Conservation (phyloP, 495 filamentous ascomycete species). For the Gamarada debralockiae region DNA sequence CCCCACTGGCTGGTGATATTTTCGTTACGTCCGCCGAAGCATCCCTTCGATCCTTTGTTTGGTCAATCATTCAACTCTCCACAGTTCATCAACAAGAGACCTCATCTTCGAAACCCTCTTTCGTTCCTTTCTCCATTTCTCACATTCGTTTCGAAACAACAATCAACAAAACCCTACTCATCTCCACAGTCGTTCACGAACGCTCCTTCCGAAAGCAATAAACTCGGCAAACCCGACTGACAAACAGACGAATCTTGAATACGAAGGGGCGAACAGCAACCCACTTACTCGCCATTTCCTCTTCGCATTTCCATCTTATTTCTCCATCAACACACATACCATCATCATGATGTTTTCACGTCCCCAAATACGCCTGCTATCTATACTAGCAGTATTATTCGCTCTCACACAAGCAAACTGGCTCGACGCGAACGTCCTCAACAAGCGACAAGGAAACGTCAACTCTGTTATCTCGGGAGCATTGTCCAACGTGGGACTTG, state of each 20-base stretch:
- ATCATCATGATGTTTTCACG: constrained; percentile 12
- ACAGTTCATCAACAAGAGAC: neutral
- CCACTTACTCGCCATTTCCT: neutral
- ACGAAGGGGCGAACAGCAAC: neutral
- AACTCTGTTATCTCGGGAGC: neutral
- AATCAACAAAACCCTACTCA: no score
- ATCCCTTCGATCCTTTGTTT: no score
- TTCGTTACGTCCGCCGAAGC: no score
- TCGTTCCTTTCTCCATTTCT: neutral
- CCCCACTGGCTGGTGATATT: no score
- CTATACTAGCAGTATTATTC: constrained; percentile 15
- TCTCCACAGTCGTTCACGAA: neutral
- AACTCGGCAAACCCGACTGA: neutral
- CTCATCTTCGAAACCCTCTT: neutral
- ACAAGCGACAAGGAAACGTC: neutral
- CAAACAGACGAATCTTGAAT: neutral
- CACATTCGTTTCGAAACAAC: neutral
- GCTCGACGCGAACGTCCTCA: neutral
- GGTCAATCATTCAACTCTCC: no score
- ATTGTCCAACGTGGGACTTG: neutral
- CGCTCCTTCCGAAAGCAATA: neutral
- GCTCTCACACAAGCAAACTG: constrained; percentile 19
- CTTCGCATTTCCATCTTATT: neutral
- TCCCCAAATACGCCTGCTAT: constrained; percentile 10
- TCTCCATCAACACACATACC: neutral